These are phyloP conservation scores for Cladophialophora psammophila DNA, from an alignment of 2,329 filamentous ascomycete species.

Conservation along the genomic window DNA sequence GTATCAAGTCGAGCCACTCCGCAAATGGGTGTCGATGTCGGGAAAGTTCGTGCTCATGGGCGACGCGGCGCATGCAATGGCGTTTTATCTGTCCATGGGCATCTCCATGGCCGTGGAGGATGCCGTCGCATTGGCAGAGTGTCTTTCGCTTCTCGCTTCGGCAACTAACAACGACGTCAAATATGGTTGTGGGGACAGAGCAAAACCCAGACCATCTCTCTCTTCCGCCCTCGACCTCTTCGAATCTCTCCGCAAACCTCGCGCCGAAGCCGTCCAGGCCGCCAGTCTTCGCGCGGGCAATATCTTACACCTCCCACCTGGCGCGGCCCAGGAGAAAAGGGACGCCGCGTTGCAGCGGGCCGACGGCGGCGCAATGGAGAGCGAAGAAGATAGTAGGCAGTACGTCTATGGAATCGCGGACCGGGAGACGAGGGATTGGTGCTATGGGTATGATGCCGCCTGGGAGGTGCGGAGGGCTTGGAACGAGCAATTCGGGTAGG, in stretches of 20 bases:
- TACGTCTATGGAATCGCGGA: conserved; percentile 5
- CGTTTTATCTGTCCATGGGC: conserved; percentile 7
- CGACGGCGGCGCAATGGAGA: neutral
- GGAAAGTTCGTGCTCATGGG: conserved; percentile 13
- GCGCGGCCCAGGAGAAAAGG: neutral
- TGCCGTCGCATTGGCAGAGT: conserved; percentile 1
- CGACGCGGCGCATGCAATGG: conserved; percentile 1
- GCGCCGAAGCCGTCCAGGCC: conserved; percentile 6
- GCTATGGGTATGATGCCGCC: conserved; percentile 11
- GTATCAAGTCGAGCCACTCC: conserved; percentile 6
- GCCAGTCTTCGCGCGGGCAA: conserved; percentile 5
- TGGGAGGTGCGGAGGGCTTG: neutral
- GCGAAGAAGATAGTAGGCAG: neutral
- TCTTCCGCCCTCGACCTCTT: neutral
- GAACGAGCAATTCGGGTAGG: neutral
- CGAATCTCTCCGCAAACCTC: conserved; percentile 4
- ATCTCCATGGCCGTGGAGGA: conserved; percentile 11
- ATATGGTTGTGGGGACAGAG: neutral
- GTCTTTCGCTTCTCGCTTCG: conserved; percentile 1
- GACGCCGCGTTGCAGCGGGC: neutral
- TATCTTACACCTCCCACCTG: neutral
- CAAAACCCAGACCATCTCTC: neutral
- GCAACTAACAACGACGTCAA: neutral
- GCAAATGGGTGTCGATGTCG: neutral
- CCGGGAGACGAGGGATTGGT: conserved; percentile 8